These are phyloP conservation scores for Suhomyces bokatorum DNA, from an alignment of 1,139 yeast genomes.

Conservation along the genomic window DNA sequence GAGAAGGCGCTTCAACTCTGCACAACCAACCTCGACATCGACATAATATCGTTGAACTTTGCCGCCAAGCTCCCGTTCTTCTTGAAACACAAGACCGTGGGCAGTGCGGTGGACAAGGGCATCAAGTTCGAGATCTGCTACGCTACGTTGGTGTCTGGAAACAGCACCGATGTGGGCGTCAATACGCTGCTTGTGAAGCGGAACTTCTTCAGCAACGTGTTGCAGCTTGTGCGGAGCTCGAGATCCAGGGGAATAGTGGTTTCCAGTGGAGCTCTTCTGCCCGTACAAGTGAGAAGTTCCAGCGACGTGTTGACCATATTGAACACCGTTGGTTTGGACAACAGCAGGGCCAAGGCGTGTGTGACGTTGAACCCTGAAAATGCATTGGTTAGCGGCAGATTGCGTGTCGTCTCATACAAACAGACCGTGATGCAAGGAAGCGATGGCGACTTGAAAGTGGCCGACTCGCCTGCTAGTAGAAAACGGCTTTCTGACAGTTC, in stretches of 20 bases:
- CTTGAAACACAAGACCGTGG: constrained; percentile 78
- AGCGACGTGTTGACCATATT: constrained; percentile 70
- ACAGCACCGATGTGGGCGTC: constrained; percentile 23
- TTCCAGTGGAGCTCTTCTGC: constrained; percentile 68
- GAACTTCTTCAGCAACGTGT: constrained; percentile 67
- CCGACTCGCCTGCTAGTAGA: constrained; percentile 16
- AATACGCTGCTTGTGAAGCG: constrained; percentile 42
- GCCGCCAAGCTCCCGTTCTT: constrained; percentile 68
- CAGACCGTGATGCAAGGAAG: constrained; percentile 60
- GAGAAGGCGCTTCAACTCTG: constrained; percentile 81
- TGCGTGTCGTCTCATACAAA: constrained; percentile 68
- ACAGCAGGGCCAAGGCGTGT: constrained; percentile 60
- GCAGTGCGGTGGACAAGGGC: constrained; percentile 83
- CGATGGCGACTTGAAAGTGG: constrained; percentile 13
- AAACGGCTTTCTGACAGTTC: constrained; percentile 28
- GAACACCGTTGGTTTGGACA: constrained; percentile 67
- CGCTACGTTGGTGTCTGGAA: constrained; percentile 48
- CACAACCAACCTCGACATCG: constrained; percentile 72
- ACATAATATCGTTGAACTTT: constrained; percentile 73
- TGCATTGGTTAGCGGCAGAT: constrained; percentile 68
- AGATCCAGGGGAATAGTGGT: constrained; percentile 77
- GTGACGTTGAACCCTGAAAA: constrained; percentile 60
- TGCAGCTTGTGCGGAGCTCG: constrained; percentile 79
- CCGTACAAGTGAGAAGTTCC: constrained; percentile 62
- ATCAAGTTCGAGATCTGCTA: constrained; percentile 80